phyloP scores from a whole-genome alignment of 805 yeast genomes.

The Hyphopichia homilentoma region DNA sequence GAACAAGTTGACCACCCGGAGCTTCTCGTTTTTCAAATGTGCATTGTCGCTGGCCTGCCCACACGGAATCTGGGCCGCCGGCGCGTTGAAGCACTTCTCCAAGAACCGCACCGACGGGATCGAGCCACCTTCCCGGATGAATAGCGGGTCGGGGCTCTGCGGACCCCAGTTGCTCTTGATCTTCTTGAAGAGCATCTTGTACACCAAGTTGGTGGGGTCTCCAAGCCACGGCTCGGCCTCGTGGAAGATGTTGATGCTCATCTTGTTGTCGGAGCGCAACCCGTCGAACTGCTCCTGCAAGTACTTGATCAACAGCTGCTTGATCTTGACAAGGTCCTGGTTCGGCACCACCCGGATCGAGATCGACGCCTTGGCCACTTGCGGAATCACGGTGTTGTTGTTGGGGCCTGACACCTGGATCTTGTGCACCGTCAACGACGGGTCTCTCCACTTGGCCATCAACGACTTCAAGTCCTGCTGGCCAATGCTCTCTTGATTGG shows the following conservation, averaged over 20 bases:
- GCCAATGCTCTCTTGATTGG: conserved; percentile 28
- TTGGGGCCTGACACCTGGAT: conserved; percentile 87
- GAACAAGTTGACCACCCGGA: conserved; percentile 73
- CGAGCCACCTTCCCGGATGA: conserved; percentile 94
- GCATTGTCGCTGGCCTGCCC: conserved; percentile 96
- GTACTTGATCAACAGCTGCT: conserved; percentile 44
- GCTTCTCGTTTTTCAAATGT: conserved; percentile 82
- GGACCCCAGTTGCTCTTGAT: conserved; percentile 68
- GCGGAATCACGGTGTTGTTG: conserved; percentile 87
- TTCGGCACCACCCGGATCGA: conserved; percentile 89
- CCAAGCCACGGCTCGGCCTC: conserved; percentile 98
- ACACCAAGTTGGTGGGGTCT: conserved; percentile 72
- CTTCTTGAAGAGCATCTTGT: conserved; percentile 60
- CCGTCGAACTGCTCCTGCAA: conserved; percentile 44
- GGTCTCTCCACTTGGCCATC: conserved; percentile 82
- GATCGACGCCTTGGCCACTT: conserved; percentile 66
- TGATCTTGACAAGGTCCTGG: conserved; percentile 64
- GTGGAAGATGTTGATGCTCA: conserved; percentile 61
- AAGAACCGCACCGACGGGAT: conserved; percentile 85
- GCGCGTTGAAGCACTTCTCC: conserved; percentile 78
- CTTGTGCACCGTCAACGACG: conserved; percentile 84
- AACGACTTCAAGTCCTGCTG: conserved; percentile 43
- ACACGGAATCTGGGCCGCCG: conserved; percentile 94
- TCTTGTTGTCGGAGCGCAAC: conserved; percentile 57
- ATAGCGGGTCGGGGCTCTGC: conserved; percentile 64